A percentile compares a stretch with the other conserved stretches of the same genome.
Conservation (phyloP, 1,284 basidiomycete genomes). For the Wolfiporia cocos region DNA sequence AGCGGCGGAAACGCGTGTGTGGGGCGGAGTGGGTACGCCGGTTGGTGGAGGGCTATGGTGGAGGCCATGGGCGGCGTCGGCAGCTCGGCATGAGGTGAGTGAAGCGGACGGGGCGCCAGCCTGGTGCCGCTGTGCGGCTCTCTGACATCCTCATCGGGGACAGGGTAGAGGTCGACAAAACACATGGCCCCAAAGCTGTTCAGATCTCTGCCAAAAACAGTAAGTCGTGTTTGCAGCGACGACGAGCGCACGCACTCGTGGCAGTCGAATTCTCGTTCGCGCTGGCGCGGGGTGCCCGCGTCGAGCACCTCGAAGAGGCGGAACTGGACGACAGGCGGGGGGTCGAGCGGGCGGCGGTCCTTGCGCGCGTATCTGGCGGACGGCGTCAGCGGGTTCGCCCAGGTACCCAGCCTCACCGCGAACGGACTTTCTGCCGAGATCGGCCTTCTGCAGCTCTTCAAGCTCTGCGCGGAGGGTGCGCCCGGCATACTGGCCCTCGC, state of each 20-base stretch:
- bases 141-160: constrained; percentile 26
- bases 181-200: constrained; percentile 49
- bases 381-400: too few species aligned
- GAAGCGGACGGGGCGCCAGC: too few species aligned
- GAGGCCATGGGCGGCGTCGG: too few species aligned
- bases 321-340: constrained; percentile 34
- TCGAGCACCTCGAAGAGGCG: constrained; percentile 21
- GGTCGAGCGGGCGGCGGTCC: constrained; percentile 35
- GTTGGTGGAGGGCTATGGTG: too few species aligned
- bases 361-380: constrained; percentile 31
- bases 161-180: constrained; percentile 56
- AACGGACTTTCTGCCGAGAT: background rate
- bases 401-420: too few species aligned
- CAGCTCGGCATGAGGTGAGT: too few species aligned
- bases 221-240: background rate
- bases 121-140: too few species aligned
- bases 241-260: constrained; percentile 28
- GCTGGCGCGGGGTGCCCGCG: constrained; percentile 19
- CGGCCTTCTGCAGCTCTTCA: background rate
- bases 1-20: too few species aligned
- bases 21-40: too few species aligned
- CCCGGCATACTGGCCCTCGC: background rate
- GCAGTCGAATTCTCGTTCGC: constrained; percentile 27
- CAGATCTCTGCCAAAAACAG: constrained; percentile 29
- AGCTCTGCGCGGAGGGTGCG: background rate